Percentiles rank a stretch among this genome's conserved stretches.
Conservation (phyloP, 2,329 filamentous ascomycete species). For the Verticillium zaregamsianum region DNA sequence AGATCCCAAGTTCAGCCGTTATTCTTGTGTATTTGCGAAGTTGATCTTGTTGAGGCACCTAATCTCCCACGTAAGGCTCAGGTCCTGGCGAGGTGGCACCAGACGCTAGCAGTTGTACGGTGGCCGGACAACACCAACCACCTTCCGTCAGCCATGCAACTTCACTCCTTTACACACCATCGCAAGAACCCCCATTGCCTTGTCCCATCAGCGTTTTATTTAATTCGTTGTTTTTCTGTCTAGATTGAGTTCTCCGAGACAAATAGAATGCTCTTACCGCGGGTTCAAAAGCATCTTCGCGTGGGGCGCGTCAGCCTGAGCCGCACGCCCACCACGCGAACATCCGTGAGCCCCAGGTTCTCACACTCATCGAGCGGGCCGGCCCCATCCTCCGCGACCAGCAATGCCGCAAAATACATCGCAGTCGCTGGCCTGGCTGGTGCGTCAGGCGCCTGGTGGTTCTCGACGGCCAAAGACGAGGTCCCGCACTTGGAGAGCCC, state of each 20-base stretch:
- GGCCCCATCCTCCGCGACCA: neutral
- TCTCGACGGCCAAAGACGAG: neutral
- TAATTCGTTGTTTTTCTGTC: too few relatives aligned
- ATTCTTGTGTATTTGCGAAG: too few relatives aligned
- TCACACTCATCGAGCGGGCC: neutral
- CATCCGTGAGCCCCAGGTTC: neutral
- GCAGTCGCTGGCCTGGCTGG: neutral
- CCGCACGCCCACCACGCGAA: neutral
- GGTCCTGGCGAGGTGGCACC: too few relatives aligned
- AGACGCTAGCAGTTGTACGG: too few relatives aligned
- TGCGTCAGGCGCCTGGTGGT: neutral
- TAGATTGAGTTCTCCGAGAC: neutral
- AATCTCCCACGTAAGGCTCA: too few relatives aligned
- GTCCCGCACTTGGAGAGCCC: neutral
- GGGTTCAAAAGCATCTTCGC: neutral
- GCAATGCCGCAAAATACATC: neutral
- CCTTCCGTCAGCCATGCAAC: too few relatives aligned
- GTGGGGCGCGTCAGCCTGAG: neutral
- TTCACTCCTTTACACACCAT: too few relatives aligned
- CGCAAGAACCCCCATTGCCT: too few relatives aligned
- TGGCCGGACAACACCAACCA: too few relatives aligned
- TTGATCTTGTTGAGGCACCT: too few relatives aligned
- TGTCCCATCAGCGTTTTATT: too few relatives aligned
- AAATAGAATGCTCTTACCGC: neutral
- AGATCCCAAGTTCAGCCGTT: too few relatives aligned